These are phyloP conservation scores for Epichloe sp. DNA, from an alignment of 2,329 filamentous ascomycete species.

Conservation along the genomic window DNA sequence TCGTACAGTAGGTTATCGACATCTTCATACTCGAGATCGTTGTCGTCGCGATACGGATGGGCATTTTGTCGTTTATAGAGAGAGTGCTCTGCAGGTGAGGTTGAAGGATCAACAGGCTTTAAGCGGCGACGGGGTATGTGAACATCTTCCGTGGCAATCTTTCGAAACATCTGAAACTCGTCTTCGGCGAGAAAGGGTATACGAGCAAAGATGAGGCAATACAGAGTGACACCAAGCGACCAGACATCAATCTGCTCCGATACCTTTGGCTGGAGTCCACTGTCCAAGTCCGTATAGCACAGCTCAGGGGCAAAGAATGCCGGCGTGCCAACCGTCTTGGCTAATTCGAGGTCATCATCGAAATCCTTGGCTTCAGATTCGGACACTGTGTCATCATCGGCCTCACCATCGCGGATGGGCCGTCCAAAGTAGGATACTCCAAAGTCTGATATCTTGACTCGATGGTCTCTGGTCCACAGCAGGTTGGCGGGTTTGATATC, in stretches of 20 bases:
- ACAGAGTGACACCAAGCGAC: constrained; percentile 91
- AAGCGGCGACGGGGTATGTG: constrained; percentile 75
- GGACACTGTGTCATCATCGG: constrained; percentile 58
- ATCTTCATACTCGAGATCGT: constrained; percentile 73
- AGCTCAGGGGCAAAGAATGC: constrained; percentile 96
- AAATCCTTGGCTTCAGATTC: constrained; percentile 78
- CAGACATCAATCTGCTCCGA: constrained; percentile 94
- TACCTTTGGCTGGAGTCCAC: constrained; percentile 59
- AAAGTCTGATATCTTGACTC: constrained; percentile 97
- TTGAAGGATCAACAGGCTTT: constrained; percentile 55
- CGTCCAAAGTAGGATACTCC: constrained; percentile 94
- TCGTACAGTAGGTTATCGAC: constrained; percentile 71
- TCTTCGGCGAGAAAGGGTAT: constrained; percentile 88
- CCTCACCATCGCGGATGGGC: constrained; percentile 70
- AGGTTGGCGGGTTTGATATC: constrained; percentile 87
- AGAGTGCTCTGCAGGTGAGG: constrained; percentile 40
- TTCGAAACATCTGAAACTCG: constrained; percentile 81
- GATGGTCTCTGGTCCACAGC: constrained; percentile 69
- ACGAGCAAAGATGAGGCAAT: constrained; percentile 86
- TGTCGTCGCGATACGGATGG: constrained; percentile 60
- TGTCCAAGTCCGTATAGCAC: constrained; percentile 71
- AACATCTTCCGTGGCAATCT: constrained; percentile 84
- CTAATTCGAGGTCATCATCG: constrained; percentile 89
- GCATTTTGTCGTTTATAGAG: constrained; percentile 44
- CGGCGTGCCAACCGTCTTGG: constrained; percentile 93